Evolutionary conservation across 306 rosid genomes (phyloP).

Genomic region (Cicer pinnatifidum): DNA sequence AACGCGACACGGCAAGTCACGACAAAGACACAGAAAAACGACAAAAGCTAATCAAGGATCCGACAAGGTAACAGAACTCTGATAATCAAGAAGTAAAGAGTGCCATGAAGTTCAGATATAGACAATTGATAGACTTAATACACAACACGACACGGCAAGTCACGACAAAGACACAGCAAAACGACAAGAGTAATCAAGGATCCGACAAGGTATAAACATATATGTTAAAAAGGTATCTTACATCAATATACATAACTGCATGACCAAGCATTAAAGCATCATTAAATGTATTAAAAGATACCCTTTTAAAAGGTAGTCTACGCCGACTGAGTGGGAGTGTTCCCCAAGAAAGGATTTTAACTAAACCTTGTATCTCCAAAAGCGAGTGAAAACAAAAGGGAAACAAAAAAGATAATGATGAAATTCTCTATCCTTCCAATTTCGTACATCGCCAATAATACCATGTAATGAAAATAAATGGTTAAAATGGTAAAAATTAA

Average conservation of each 20-base stretch:
- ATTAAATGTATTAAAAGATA: conserved; percentile 31
- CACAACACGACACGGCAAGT: neutral
- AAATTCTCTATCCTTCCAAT: conserved; percentile 20
- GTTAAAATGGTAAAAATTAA: conserved; percentile 21
- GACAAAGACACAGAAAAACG: neutral
- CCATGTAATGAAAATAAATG: neutral
- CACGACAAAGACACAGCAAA: neutral
- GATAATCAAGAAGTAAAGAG: conserved; percentile 4
- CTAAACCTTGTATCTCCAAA: conserved; percentile 15
- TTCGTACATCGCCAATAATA: conserved; percentile 10
- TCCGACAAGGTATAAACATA: no score
- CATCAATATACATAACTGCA: neutral
- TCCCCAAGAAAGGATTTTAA: conserved; percentile 18
- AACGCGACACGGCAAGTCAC: neutral
- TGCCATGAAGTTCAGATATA: neutral
- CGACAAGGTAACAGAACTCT: no score
- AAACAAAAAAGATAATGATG: neutral
- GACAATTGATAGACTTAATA: neutral
- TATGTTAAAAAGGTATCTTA: neutral
- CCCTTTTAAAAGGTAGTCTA: neutral
- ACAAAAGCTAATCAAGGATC: neutral
- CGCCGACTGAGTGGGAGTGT: neutral
- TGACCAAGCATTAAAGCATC: conserved; percentile 26
- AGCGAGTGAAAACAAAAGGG: neutral
- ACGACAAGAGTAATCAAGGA: neutral